phyloP scores from a whole-genome alignment of 2,329 filamentous ascomycete species.

The Zelopaecilomyces penicillatus region DNA sequence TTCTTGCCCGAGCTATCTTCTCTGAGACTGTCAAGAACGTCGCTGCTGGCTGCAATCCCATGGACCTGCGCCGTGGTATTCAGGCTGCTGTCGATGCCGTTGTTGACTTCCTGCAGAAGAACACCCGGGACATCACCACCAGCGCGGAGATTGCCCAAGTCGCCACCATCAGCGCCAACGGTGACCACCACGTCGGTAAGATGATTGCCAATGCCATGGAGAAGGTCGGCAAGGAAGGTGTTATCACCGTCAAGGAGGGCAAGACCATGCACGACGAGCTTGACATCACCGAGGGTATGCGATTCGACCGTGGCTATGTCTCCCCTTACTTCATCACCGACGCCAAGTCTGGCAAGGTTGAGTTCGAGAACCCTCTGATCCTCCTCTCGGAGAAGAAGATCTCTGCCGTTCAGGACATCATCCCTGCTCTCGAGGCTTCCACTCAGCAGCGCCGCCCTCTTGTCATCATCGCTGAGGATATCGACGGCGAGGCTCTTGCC shows the following conservation, averaged over 20 bases:
- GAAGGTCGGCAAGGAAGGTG: slow-evolving; percentile 99
- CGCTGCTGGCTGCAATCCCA: slow-evolving; percentile 97
- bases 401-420: slow-evolving; percentile 96
- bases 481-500: slow-evolving; percentile 94
- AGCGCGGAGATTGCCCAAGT: slow-evolving; percentile 96
- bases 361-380: slow-evolving; percentile 99
- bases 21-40: slow-evolving; percentile 99
- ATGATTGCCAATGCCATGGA: slow-evolving; percentile 98
- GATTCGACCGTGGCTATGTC: slow-evolving; percentile 97
- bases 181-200: slow-evolving; percentile 88
- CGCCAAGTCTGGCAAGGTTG: slow-evolving; percentile 95
- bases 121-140: slow-evolving; percentile 98
- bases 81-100: slow-evolving; percentile 94
- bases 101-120: slow-evolving; percentile 85
- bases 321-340: slow-evolving; percentile 99
- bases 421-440: slow-evolving; percentile 93
- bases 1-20: slow-evolving; percentile 96
- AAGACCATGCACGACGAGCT: slow-evolving; percentile 98
- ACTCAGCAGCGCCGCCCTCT: slow-evolving; percentile 92
- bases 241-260: slow-evolving; percentile 99
- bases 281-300: slow-evolving; percentile 99
- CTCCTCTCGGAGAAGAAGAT: slow-evolving; percentile 99
- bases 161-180: slow-evolving; percentile 96
- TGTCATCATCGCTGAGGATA: slow-evolving; percentile 98
- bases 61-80: slow-evolving; percentile 95